Evolutionary conservation across 805 yeast genomes (phyloP), one percentile per base, ranked within the genome.

Genomic region (Cyberlindnera bimundalis): DNA sequence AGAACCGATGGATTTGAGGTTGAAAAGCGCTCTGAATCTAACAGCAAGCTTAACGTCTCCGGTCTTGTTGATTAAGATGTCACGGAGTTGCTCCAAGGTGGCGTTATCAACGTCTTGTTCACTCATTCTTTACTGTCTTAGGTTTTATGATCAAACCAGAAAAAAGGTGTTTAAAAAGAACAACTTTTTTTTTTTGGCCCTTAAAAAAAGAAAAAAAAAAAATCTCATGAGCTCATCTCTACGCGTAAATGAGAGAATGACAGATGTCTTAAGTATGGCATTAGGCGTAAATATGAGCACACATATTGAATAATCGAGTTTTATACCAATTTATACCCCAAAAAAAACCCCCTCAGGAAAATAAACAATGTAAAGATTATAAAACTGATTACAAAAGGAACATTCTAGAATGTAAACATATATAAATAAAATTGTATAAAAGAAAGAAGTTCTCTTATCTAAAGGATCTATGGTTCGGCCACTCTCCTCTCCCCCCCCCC

Each of bases 21-120:
- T 88, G 73, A 93, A 93, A 26, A 93, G 73, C 6, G 99, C 98
- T 63, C 99, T 77, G 67, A 93, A 93, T 56, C 99, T 76, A 62
- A 76, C 79, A 5, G 96, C 93, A 25, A 93, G 74, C 42, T 83
- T 81, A 16, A 77, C 78, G 13, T 79, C 68, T 3, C 96, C 96
- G 4, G 70, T 53, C 49, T 70, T 74, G 70, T 83, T 82, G 40
- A 76, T 60, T 42, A 85, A 67, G 41, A 84, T 73, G 53, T 84
- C 93, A 65, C 93, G 76, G 46, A 85, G 70, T 55, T 79, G 77
- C 52, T 83, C 91, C 49, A 85, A 61, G 32, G 69, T 51, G 35
- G 65, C 63, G 41, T 33, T 39, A 20, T 45, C 46, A 16, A 45
- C 46, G 43, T 45, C 46, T 23, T 29, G 48, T 14, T 43, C 47